Conservation (phyloP, 805 yeast genomes). For the Metschnikowia proteae region DNA sequence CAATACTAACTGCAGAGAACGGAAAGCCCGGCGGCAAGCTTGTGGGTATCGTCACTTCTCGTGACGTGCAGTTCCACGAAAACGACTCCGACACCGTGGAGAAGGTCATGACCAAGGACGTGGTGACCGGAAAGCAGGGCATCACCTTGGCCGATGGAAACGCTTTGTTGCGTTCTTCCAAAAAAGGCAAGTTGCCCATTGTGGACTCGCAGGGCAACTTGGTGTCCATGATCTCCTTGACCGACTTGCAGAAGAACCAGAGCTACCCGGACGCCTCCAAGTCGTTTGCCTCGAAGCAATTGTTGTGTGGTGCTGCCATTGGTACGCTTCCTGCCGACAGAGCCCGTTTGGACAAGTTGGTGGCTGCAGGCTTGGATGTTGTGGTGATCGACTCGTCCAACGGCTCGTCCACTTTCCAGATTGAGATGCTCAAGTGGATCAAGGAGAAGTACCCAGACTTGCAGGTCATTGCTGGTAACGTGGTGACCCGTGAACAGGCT, state of each 20-base stretch:
- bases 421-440: constrained; percentile 89
- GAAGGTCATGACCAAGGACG: constrained; percentile 85
- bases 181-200: constrained; percentile 97
- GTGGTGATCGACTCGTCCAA: constrained; percentile 94
- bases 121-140: constrained; percentile 81
- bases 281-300: constrained; percentile 87
- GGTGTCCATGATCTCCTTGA: constrained; percentile 86
- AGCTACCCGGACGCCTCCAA: constrained; percentile 93
- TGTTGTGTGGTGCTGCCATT: constrained; percentile 97
- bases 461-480: constrained; percentile 95
- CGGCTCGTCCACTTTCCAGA: constrained; percentile 95
- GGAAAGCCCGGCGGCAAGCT: constrained; percentile 88
- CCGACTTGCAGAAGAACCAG: constrained; percentile 95
- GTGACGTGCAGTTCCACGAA: constrained; percentile 95
- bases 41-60: constrained; percentile 92
- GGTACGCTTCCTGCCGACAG: constrained; percentile 92
- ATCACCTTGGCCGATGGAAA: constrained; percentile 83
- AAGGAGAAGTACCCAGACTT: constrained; percentile 74
- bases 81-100: constrained; percentile 57
- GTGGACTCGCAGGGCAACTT: constrained; percentile 73
- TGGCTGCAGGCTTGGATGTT: constrained; percentile 95
- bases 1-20: constrained; percentile 49
- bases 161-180: constrained; percentile 82
- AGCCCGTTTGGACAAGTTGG: constrained; percentile 77
- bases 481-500: constrained; percentile 98